Percentiles rank a stretch among this genome's conserved stretches.
Conservation (phyloP, 2,329 filamentous ascomycete species). For the Cladophialophora bantiana region DNA sequence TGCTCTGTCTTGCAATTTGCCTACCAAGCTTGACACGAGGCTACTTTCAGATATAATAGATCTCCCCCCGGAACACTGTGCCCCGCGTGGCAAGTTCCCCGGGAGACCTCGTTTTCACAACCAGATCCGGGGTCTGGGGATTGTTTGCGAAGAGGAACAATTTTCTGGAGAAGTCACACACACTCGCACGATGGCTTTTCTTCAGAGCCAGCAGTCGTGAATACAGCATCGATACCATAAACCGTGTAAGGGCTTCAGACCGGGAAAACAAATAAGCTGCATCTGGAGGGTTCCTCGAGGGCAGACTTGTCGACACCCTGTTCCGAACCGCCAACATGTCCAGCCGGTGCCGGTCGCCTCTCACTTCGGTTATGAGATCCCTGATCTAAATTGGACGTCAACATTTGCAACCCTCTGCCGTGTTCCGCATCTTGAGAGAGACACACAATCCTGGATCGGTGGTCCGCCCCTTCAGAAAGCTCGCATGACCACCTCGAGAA, state of each 20-base stretch:
- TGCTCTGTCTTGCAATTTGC: background rate
- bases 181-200: background rate
- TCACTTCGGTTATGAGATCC: slow-evolving; percentile 20
- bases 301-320: background rate
- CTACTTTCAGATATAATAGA: background rate
- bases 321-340: background rate
- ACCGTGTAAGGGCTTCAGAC: slow-evolving; percentile 10
- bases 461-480: background rate
- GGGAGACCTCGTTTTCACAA: background rate
- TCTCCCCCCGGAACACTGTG: background rate
- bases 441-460: background rate
- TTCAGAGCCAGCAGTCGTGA: slow-evolving; percentile 10
- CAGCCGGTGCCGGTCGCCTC: slow-evolving; percentile 10
- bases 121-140: slow-evolving; percentile 3
- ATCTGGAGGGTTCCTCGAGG: background rate
- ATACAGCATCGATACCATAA: slow-evolving; percentile 13
- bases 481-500: background rate
- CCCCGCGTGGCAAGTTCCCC: background rate
- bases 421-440: background rate
- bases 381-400: slow-evolving; percentile 26
- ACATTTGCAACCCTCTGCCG: background rate
- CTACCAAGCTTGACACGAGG: background rate
- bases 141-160: background rate
- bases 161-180: slow-evolving; percentile 6
- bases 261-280: slow-evolving; percentile 29